A percentile compares a stretch with the other conserved stretches of the same genome.
Conservation (phyloP, 768 basidiomycete species). For the Clavaria fumosa region DNA sequence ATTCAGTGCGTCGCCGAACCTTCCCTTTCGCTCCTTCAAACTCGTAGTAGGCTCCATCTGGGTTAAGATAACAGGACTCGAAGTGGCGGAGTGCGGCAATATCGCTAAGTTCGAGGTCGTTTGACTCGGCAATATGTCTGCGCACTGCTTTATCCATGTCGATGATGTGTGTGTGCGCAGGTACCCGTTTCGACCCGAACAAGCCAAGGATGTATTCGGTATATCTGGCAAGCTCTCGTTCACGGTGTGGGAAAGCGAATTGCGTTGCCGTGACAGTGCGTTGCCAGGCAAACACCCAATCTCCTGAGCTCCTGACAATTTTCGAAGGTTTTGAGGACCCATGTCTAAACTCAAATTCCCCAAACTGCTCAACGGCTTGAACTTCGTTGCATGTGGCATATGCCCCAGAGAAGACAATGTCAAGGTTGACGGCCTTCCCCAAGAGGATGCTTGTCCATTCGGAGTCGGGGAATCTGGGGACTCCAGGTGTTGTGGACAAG, state of each 20-base stretch:
- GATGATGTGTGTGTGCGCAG: constrained; percentile 14
- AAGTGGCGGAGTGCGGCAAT: constrained; percentile 7
- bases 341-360: constrained; percentile 8
- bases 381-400: no score
- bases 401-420: no score
- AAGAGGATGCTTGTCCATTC: no score
- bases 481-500: no score
- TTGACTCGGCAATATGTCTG: not conserved
- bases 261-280: constrained; percentile 7
- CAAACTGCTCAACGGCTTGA: constrained; percentile 3
- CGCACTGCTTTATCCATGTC: constrained; percentile 14
- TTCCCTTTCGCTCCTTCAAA: not conserved
- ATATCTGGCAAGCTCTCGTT: constrained; percentile 18
- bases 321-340: constrained; percentile 4
- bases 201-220: constrained; percentile 12
- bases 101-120: constrained; percentile 9
- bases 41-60: no score
- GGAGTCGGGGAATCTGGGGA: no score
- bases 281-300: constrained; percentile 18
- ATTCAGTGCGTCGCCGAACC: no score
- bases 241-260: constrained; percentile 18
- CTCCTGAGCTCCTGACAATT: constrained; percentile 7
- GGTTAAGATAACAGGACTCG: constrained; percentile 8
- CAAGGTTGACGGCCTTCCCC: no score
- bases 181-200: constrained; percentile 10